Conservation (phyloP, 2,329 filamentous ascomycete genomes). For the Raffaelea ambrosiae region DNA sequence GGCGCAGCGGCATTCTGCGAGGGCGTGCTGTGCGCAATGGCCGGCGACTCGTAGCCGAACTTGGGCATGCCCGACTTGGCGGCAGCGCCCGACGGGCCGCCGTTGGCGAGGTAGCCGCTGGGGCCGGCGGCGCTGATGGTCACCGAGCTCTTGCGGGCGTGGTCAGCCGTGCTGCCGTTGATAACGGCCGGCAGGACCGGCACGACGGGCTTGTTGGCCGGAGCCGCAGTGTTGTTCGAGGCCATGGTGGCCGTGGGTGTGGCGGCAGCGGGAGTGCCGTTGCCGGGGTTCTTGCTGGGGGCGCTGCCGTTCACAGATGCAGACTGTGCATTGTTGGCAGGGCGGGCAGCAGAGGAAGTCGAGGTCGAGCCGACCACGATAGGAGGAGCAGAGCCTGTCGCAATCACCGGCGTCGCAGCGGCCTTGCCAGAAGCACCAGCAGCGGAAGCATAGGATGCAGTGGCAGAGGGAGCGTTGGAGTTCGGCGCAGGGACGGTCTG, state of each 20-base stretch:
- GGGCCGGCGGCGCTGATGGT: conserved; percentile 82
- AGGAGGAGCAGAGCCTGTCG: conserved; percentile 47
- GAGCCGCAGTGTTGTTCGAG: conserved; percentile 1
- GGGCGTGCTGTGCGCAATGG: conserved; percentile 58
- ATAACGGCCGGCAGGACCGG: conserved; percentile 53
- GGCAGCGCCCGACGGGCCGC: conserved; percentile 47
- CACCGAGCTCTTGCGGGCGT: conserved; percentile 80
- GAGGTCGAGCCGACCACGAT: conserved; percentile 40
- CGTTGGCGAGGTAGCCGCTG: conserved; percentile 68
- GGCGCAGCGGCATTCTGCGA: conserved; percentile 46
- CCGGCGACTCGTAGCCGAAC: conserved; percentile 73
- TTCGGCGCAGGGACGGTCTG: conserved; percentile 49
- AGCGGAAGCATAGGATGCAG: conserved; percentile 58
- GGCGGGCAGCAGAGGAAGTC: conserved; percentile 37
- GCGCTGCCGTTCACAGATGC: conserved; percentile 69
- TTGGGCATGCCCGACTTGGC: conserved; percentile 58
- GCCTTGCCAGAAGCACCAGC: conserved; percentile 56
- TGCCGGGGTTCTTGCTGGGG: conserved; percentile 5
- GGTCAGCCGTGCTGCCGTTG: conserved; percentile 64
- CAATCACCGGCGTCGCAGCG: conserved; percentile 51
- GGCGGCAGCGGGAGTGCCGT: background rate
- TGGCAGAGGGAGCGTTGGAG: conserved; percentile 45
- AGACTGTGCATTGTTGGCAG: conserved; percentile 49
- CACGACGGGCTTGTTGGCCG: conserved; percentile 34
- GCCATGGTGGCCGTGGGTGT: conserved; percentile 9